phyloP scores from a whole-genome alignment of 139 green algal species.

The Chlamydomonas schloesseri region DNA sequence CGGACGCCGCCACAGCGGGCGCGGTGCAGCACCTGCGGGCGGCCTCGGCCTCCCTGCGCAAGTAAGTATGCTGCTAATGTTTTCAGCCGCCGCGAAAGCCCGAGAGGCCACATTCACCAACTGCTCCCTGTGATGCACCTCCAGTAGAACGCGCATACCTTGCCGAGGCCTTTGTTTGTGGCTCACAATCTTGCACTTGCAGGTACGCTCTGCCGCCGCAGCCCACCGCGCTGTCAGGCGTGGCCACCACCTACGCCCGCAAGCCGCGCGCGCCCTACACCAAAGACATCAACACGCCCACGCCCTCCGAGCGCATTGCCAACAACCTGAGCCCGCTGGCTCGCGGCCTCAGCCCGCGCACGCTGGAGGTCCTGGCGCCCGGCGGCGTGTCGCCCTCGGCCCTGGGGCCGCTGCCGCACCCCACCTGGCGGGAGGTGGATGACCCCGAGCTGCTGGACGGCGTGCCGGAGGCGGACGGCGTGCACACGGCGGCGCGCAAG shows the following conservation, averaged over 20 bases:
- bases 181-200: no score
- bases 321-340: slow-evolving; percentile 57
- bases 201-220: slow-evolving; percentile 38
- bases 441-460: neutral
- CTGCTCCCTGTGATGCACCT: no score
- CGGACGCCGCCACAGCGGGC: slow-evolving; percentile 16
- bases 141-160: no score
- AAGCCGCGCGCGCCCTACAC: slow-evolving; percentile 53
- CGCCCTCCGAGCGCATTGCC: slow-evolving; percentile 62
- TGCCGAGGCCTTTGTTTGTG: no score
- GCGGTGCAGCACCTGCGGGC: slow-evolving; percentile 45
- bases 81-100: no score
- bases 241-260: slow-evolving; percentile 52
- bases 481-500: slow-evolving; percentile 47
- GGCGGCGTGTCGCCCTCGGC: slow-evolving; percentile 52
- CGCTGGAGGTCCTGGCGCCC: slow-evolving; percentile 50
- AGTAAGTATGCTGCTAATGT: no score
- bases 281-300: slow-evolving; percentile 42
- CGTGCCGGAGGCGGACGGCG: slow-evolving; percentile 49
- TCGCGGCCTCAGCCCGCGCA: slow-evolving; percentile 52
- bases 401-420: slow-evolving; percentile 42
- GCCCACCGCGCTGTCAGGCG: slow-evolving; percentile 31
- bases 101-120: no score
- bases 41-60: slow-evolving; percentile 37
- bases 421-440: slow-evolving; percentile 46